Percentiles rank a stretch among this genome's conserved stretches.
Evolutionary conservation across 1,284 basidiomycete species (phyloP).

Genomic region (Pseudozyma sp.): DNA sequence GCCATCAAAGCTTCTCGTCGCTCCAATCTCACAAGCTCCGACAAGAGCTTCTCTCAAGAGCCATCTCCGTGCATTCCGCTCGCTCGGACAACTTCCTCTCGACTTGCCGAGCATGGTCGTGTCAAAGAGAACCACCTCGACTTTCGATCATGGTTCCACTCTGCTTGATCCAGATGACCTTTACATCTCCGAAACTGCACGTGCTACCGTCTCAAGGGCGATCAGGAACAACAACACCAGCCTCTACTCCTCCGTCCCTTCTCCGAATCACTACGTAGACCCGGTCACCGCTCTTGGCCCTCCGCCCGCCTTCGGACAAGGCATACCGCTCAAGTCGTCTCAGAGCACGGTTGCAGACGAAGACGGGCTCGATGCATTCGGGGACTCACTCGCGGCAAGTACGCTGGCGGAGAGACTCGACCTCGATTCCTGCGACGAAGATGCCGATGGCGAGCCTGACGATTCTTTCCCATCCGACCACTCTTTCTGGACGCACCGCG

Average conservation of each 20-base stretch:
- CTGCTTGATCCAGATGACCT: slow-evolving; percentile 1
- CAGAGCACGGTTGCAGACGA: background rate
- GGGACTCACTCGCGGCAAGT: background rate
- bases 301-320: background rate
- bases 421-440: slow-evolving; percentile 32
- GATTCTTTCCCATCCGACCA: slow-evolving; percentile 11
- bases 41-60: too few relatives aligned
- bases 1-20: too few relatives aligned
- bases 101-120: slow-evolving; percentile 5
- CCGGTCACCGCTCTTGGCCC: slow-evolving; percentile 7
- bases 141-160: background rate
- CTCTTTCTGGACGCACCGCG: slow-evolving; percentile 22
- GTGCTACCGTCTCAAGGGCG: background rate
- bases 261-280: slow-evolving; percentile 3
- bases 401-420: background rate
- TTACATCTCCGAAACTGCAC: background rate
- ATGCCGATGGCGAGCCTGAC: slow-evolving; percentile 38
- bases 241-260: background rate
- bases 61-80: too few relatives aligned
- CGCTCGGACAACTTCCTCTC: too few relatives aligned
- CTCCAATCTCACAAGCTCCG: too few relatives aligned
- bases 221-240: background rate
- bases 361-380: background rate
- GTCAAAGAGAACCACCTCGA: background rate
- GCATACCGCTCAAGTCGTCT: background rate